A percentile compares a stretch with the other conserved stretches of the same genome.
These are phyloP conservation scores for Endocladia muricata DNA, from an alignment of 31 red algal genomes.

Conservation along the genomic window DNA sequence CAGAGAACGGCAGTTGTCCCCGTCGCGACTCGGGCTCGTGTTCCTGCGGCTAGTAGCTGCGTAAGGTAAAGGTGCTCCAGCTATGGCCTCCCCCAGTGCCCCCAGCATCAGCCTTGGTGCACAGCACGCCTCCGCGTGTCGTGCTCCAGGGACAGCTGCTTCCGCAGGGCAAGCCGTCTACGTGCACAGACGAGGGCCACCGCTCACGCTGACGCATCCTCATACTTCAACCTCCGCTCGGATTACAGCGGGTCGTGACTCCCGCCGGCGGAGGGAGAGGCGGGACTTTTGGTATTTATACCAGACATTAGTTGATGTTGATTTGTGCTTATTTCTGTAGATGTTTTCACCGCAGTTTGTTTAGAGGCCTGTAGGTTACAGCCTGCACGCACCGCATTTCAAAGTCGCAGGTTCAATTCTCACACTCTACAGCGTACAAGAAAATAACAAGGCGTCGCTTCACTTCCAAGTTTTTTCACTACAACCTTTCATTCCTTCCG, in stretches of 20 bases:
- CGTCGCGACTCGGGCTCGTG: constrained; percentile 54
- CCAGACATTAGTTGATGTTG: not conserved
- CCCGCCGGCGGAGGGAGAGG: constrained; percentile 9
- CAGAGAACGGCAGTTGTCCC: constrained; percentile 33
- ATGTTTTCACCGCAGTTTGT: not conserved
- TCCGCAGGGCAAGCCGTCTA: constrained; percentile 70
- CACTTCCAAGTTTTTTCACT: no score
- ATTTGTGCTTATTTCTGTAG: not conserved
- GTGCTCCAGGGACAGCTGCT: constrained; percentile 41
- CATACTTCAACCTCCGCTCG: constrained; percentile 52
- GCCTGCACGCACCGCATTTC: no score
- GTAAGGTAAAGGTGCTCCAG: constrained; percentile 71
- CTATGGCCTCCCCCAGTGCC: constrained; percentile 68
- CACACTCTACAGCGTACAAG: no score
- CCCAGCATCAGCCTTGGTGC: constrained; percentile 39
- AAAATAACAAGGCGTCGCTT: no score
- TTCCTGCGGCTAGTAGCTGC: constrained; percentile 61
- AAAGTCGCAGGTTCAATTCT: no score
- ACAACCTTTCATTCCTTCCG: no score
- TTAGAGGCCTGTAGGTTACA: no score
- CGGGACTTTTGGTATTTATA: constrained; percentile 20
- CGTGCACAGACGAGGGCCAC: constrained; percentile 47
- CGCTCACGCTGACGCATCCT: constrained; percentile 33
- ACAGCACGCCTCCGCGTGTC: constrained; percentile 42
- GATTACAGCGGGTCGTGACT: constrained; percentile 59